Percentiles rank a stretch among this genome's conserved stretches.
Conservation (phyloP, 345 rosid species). For the Bruguiera parviflora region DNA sequence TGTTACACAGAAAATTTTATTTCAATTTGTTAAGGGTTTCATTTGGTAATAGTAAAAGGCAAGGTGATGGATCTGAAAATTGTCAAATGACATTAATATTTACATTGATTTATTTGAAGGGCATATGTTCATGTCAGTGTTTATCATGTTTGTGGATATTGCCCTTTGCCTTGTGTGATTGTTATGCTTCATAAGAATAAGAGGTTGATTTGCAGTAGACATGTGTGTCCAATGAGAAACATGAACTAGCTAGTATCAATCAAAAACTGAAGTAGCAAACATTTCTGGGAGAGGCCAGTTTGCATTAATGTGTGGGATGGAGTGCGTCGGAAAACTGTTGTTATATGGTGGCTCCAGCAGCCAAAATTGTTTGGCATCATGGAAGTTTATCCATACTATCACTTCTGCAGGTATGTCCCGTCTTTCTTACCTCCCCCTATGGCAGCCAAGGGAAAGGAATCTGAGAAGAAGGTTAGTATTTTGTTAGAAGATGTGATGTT, state of each 20-base stretch:
- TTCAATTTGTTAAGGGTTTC: too few relatives aligned
- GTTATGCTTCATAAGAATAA: not conserved
- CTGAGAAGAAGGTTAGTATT: conserved; percentile 72
- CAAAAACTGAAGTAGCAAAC: too few relatives aligned
- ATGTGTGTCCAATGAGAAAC: too few relatives aligned
- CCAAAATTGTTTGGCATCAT: conserved; percentile 3
- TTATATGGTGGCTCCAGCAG: not conserved
- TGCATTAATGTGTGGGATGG: not conserved
- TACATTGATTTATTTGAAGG: not conserved
- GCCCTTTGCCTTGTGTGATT: not conserved
- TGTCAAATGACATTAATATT: not conserved
- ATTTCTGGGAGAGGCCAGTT: too few relatives aligned
- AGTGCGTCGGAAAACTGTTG: not conserved
- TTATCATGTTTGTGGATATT: not conserved
- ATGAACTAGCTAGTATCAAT: too few relatives aligned
- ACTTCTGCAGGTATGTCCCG: conserved; percentile 91
- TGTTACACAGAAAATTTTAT: too few relatives aligned
- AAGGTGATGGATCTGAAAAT: not conserved
- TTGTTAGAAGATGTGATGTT: not conserved
- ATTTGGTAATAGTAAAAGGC: too few relatives aligned
- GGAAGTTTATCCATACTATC: conserved; percentile 43
- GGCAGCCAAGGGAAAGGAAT: conserved; percentile 83
- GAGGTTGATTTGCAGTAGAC: not conserved
- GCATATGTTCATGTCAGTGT: not conserved
- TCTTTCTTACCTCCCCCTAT: conserved; percentile 96